Conservation (phyloP, 441 rosid genomes). For the Manihot esculenta region DNA sequence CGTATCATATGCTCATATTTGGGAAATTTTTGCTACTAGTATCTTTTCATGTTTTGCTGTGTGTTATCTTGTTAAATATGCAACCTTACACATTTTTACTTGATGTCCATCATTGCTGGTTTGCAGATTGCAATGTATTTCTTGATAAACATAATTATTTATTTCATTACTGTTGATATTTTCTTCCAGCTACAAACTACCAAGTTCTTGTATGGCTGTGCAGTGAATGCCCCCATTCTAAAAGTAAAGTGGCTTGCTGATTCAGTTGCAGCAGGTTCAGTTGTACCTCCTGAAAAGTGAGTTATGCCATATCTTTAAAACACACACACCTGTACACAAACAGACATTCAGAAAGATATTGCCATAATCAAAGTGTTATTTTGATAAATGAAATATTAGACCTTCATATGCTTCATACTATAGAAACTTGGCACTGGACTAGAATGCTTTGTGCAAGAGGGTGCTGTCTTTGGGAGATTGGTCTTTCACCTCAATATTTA, state of each 20-base stretch:
- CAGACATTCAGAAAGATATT: too few species aligned
- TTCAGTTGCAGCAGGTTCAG: slow-evolving; percentile 52
- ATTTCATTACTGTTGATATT: not conserved
- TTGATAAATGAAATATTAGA: too few species aligned
- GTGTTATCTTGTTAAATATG: not conserved
- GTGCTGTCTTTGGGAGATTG: not conserved
- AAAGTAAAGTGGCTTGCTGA: slow-evolving; percentile 52
- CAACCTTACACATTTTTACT: not conserved
- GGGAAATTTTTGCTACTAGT: not conserved
- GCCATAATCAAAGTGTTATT: too few species aligned
- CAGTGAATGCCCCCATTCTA: slow-evolving; percentile 49
- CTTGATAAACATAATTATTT: not conserved
- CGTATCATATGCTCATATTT: not conserved
- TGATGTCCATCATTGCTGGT: not conserved
- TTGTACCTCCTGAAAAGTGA: slow-evolving; percentile 52
- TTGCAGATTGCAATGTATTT: not conserved
- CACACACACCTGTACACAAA: too few species aligned
- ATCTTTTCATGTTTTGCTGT: not conserved
- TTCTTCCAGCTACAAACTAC: slow-evolving; percentile 50
- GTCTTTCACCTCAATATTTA: not conserved
- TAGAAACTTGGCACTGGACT: too few species aligned
- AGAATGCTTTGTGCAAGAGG: not conserved
- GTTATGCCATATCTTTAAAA: slow-evolving; percentile 22
- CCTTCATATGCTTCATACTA: too few species aligned
- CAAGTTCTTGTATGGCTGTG: slow-evolving; percentile 68